Evolutionary conservation across 2,329 filamentous ascomycete genomes (phyloP), one percentile per base, ranked within the genome.

Genomic region (Aureobasidium sp.): DNA sequence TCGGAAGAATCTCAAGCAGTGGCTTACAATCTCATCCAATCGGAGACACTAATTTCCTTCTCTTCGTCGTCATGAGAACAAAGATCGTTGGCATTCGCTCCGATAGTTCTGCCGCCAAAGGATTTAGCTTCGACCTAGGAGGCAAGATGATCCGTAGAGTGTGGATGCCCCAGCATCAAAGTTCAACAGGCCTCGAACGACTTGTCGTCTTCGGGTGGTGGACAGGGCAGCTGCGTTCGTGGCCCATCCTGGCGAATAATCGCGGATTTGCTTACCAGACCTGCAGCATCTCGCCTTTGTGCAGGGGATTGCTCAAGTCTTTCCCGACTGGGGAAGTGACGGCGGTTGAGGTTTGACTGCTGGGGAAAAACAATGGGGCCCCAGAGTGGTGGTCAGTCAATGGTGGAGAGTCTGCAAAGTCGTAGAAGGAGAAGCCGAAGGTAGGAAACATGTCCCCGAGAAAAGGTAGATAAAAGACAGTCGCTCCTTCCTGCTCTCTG

Each of bases 371-470:
- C 12, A 52, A 55, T 13, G 51, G 51, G 51, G 50, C 50, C 50
- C 50, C 37, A 42, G 37, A 39, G n/a, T 15, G 17, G n/a, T 29
- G 32, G 27, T 39, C 32, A 48, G 46, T 12, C 34, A 36, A 8
- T 48, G 27, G 26, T n/a, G 26, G 46, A 34, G 27, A 17, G 46
- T 48, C 15, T 32, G 46, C 26, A 32, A 32, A 10, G n/a, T 51
- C 10, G 26, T 47, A 34, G 47, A 20, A 41, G 41, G 32, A 20
- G 23, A 58, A 32, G 29, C 55, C 55, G 55, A 58, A 48, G 46
- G 42, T 48, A 37, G 55, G 55, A 58, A 58, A 58, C 55, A 58
- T 36, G 55, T 58, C 55, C 32, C 55, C 55, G 55, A 58, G 29
- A 23, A 37, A 44, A 57, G 53, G 53, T 57, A 46, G 42, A 27